phyloP scores from a whole-genome alignment of 2,329 filamentous ascomycete genomes.

The Exophiala alcalophila region DNA sequence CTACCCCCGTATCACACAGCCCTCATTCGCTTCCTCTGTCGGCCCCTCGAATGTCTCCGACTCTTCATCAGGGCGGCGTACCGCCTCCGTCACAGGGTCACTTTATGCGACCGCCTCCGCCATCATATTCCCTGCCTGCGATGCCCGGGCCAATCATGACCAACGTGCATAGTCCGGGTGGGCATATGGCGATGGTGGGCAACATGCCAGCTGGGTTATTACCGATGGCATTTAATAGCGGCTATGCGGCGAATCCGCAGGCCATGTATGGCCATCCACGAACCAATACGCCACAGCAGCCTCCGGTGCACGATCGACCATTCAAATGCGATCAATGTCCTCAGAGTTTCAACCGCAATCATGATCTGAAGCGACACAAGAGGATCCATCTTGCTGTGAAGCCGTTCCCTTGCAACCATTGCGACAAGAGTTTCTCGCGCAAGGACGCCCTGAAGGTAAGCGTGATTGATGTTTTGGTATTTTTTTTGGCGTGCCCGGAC shows the following conservation, averaged over 20 bases:
- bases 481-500: slow-evolving; percentile 19
- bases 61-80: slow-evolving; percentile 43
- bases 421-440: slow-evolving; percentile 93
- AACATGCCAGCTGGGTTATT: slow-evolving; percentile 57
- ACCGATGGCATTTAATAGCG: slow-evolving; percentile 56
- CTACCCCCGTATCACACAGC: slow-evolving; percentile 51
- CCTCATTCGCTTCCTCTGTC: slow-evolving; percentile 37
- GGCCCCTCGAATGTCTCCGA: slow-evolving; percentile 55
- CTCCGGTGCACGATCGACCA: slow-evolving; percentile 70
- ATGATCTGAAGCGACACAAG: slow-evolving; percentile 94
- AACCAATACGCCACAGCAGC: slow-evolving; percentile 53
- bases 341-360: slow-evolving; percentile 93
- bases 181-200: slow-evolving; percentile 69
- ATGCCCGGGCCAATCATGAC: slow-evolving; percentile 69
- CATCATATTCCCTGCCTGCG: slow-evolving; percentile 58
- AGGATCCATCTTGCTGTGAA: slow-evolving; percentile 92
- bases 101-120: slow-evolving; percentile 44
- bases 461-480: slow-evolving; percentile 22
- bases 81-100: slow-evolving; percentile 29
- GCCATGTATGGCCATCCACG: slow-evolving; percentile 58
- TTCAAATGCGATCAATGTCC: slow-evolving; percentile 93
- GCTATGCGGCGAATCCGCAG: slow-evolving; percentile 55
- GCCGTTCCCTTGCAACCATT: slow-evolving; percentile 86
- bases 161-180: slow-evolving; percentile 71
- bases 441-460: slow-evolving; percentile 95